Base-by-base conservation (phyloP, 768 basidiomycete genomes). In the Auriscalpium microsporum region DNA sequence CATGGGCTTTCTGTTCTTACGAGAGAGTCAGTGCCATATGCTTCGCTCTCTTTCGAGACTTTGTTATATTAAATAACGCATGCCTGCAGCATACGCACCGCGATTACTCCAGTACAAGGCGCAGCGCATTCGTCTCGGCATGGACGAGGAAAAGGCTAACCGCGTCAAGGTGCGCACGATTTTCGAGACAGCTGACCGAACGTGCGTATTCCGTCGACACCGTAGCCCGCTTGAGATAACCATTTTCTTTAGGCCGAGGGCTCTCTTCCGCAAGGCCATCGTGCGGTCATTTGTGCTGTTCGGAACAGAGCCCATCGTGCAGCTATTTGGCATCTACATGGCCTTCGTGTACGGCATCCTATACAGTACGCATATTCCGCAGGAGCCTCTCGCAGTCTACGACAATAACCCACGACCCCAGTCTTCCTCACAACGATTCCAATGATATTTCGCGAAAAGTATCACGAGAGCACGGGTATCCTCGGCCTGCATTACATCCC, bases 361-460 rank as follows among this genome's bases (percentile, higher is more conserved):
- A n/a, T 58, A 63, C 54, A 19, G 59, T 58, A 48, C 14, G 61
- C 45, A 13, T 4, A 2, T n/a, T 4, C 9, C 4, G 16, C 49
- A 46, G 17, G 10, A 28, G 10, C 8, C 14, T n/a, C 8, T 4
- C 51, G 16, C 38, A 52, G 42, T 17, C 19, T 37, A 37, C 13
- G 10, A 33, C 13, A 45, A 38, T 42, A 7, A 44, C 14, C 23
- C 10, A 2, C n/a, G n/a, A n/a, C 50, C 16, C 1, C 54, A 88
- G 86, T 87, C 17, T 83, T 84, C 64, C 67, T 88, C 36, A 84
- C 84, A 1, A 84, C 78, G 0, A 78, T 88, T 23, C 81, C 86
- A 0, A 59, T 67, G 0, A 85, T 86, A 45, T 87, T 82, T 59
- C 66, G 72, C 50, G 68, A 70, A 3, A 66, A 75, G 1, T 91